phyloP scores from a whole-genome alignment of 768 basidiomycete species.

The Boletellus ananiceps region DNA sequence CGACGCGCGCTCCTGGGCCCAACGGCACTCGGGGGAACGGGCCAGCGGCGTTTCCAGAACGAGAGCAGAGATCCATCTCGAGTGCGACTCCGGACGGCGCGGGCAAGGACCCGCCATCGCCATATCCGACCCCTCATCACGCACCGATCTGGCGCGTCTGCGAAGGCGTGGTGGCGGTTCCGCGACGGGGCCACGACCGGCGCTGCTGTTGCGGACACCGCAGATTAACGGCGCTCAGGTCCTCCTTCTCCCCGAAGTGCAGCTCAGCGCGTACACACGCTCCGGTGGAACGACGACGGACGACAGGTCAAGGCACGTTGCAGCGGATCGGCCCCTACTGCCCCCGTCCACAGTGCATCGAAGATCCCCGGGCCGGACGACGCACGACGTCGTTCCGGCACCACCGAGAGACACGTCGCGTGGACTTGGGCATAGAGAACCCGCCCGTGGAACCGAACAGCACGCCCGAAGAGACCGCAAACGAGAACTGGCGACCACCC shows the following conservation, averaged over 20 bases:
- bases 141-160: constrained; percentile 25
- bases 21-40: constrained; percentile 1
- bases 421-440: too few species aligned
- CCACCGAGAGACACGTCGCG: not conserved
- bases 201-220: constrained; percentile 18
- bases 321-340: too few species aligned
- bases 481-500: constrained; percentile 11
- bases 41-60: constrained; percentile 22
- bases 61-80: constrained; percentile 13
- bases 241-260: constrained; percentile 7
- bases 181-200: constrained; percentile 21
- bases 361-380: not conserved
- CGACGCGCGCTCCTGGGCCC: too few species aligned
- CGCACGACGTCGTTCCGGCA: too few species aligned
- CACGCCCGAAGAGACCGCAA: constrained; percentile 18
- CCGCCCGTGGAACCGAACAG: constrained; percentile 11
- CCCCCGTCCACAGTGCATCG: not conserved
- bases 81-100: constrained; percentile 28
- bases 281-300: too few species aligned
- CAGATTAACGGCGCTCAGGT: not conserved
- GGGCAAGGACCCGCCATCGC: constrained; percentile 20
- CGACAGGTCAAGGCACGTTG: too few species aligned
- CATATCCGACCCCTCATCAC: constrained; percentile 22
- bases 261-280: too few species aligned
- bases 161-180: constrained; percentile 27